Evolutionary conservation across 176 grass and related monocot genomes (phyloP).

Genomic region (Cocos nucifera): DNA sequence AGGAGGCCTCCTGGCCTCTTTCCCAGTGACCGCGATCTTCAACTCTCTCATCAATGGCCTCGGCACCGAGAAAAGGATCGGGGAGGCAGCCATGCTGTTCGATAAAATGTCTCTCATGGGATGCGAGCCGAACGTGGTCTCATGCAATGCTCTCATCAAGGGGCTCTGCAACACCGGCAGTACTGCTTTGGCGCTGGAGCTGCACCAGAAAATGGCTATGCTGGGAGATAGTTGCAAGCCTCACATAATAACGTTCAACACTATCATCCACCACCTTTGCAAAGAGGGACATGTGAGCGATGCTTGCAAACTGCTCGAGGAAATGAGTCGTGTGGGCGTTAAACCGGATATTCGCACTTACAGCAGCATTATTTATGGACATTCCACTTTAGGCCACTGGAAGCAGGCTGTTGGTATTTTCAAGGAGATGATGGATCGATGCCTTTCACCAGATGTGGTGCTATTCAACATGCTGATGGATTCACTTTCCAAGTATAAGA

Average conservation of each 20-base stretch:
- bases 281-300: constrained; percentile 1
- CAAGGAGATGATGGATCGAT: constrained; percentile 4
- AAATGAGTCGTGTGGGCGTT: constrained; percentile 16
- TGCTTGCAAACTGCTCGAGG: neutral
- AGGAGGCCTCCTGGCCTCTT: neutral
- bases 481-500: constrained; percentile 17
- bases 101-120: constrained; percentile 29
- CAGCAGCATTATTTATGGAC: constrained; percentile 18
- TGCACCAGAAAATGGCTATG: constrained; percentile 21
- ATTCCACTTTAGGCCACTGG: constrained; percentile 11
- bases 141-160: constrained; percentile 15
- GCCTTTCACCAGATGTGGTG: neutral
- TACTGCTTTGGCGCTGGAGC: neutral
- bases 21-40: neutral
- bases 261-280: constrained; percentile 5
- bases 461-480: constrained; percentile 6
- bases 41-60: constrained; percentile 4
- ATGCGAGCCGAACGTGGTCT: constrained; percentile 1
- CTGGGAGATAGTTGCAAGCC: neutral
- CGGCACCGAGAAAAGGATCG: neutral
- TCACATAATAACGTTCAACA: constrained; percentile 7
- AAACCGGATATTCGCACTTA: neutral
- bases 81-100: constrained; percentile 10
- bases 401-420: constrained; percentile 2
- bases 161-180: neutral